phyloP scores from a whole-genome alignment of 78 protist species.

The Salpingoeca rosetta region DNA sequence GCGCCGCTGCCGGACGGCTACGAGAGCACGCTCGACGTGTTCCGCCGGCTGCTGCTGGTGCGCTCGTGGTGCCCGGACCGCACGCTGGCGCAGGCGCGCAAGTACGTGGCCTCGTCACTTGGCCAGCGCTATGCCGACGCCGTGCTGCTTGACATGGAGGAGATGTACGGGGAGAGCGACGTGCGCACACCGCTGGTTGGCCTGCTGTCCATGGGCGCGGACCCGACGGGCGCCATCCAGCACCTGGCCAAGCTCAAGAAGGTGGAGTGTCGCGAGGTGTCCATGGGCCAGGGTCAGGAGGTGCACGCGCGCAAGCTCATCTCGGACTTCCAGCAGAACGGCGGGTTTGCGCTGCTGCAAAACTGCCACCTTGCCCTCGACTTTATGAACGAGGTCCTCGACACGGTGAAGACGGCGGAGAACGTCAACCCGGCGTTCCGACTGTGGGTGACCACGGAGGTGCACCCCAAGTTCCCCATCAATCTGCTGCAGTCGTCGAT shows the following conservation, averaged over 20 bases:
- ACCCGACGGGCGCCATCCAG: slow-evolving; percentile 58
- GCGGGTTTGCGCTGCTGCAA: slow-evolving; percentile 79
- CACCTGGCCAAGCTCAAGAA: slow-evolving; percentile 45
- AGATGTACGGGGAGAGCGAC: slow-evolving; percentile 14
- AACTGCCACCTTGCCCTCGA: slow-evolving; percentile 78
- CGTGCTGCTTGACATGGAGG: slow-evolving; percentile 21
- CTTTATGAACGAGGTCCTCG: slow-evolving; percentile 36
- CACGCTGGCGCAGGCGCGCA: slow-evolving; percentile 34
- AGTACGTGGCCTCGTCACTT: slow-evolving; percentile 30
- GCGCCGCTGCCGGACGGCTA: slow-evolving; percentile 42
- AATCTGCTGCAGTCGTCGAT: slow-evolving; percentile 69
- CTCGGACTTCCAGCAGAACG: slow-evolving; percentile 7
- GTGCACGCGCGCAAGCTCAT: slow-evolving; percentile 44
- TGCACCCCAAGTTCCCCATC: slow-evolving; percentile 65
- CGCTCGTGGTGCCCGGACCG: slow-evolving; percentile 65
- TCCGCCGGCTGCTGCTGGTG: slow-evolving; percentile 63
- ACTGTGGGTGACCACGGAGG: slow-evolving; percentile 72
- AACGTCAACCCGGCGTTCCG: slow-evolving; percentile 41
- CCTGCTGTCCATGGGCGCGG: slow-evolving; percentile 74
- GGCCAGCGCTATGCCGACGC: slow-evolving; percentile 39
- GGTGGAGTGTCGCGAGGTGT: neutral
- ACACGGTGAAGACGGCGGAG: slow-evolving; percentile 8
- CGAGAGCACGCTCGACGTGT: slow-evolving; percentile 27
- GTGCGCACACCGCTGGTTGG: slow-evolving; percentile 50
- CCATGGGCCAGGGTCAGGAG: slow-evolving; percentile 93